Evolutionary conservation across 495 filamentous ascomycete genomes (phyloP).

Genomic region (Tuber brumale): DNA sequence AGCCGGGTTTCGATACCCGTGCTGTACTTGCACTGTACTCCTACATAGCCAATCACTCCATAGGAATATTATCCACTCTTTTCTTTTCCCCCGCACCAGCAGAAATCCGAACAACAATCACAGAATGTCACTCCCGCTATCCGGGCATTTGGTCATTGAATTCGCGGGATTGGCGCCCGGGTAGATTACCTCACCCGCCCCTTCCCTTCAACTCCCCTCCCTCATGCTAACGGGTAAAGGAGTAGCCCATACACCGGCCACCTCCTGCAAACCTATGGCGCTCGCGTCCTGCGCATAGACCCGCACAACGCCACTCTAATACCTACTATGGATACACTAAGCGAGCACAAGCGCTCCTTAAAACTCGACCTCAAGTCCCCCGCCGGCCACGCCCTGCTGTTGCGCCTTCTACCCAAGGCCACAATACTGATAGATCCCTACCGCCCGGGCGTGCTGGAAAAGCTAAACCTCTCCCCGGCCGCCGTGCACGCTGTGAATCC

Average conservation of each 20-base stretch:
- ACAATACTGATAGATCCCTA: conserved; percentile 90
- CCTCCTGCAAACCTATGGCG: conserved; percentile 81
- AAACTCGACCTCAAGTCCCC: conserved; percentile 67
- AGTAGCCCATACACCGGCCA: conserved; percentile 81
- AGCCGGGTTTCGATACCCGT: background rate
- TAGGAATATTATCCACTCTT: background rate
- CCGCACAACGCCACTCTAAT: conserved; percentile 47
- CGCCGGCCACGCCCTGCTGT: conserved; percentile 57
- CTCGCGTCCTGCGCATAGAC: conserved; percentile 81
- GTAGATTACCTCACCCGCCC: conserved; percentile 42
- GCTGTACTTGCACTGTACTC: too few species aligned
- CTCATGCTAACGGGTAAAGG: conserved; percentile 10
- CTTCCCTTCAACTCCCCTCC: background rate
- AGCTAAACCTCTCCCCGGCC: conserved; percentile 65
- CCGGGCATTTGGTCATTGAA: conserved; percentile 75
- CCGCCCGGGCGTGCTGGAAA: conserved; percentile 82
- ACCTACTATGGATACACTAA: conserved; percentile 61
- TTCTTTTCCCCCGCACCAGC: background rate
- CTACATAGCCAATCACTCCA: background rate
- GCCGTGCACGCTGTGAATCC: conserved; percentile 60
- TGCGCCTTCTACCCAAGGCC: conserved; percentile 54
- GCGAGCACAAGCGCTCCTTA: conserved; percentile 71
- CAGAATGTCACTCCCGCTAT: conserved; percentile 54
- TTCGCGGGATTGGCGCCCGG: conserved; percentile 86
- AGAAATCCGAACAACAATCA: background rate